Base-by-base conservation (phyloP, 108 stramenopile genomes). In the Nitzschia palea region DNA sequence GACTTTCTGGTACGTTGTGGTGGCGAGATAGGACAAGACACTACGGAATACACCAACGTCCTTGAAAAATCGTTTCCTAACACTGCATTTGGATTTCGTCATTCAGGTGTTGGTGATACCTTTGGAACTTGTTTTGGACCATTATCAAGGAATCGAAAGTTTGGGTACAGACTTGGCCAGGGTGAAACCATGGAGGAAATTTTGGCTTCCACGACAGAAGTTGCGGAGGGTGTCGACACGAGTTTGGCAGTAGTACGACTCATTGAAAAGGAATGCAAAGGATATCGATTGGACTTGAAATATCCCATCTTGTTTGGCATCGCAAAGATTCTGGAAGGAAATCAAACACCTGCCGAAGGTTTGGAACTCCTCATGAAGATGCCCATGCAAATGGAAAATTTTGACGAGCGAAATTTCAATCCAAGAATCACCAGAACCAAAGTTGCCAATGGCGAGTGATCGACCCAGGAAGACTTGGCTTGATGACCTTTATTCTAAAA, bases 61-160 rank as follows among this genome's bases (percentile, higher is more conserved):
- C 14, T 42, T 42, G 8, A 14, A 42, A 42, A 42, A 42, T 42
- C 54, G 28, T 55, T 14, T 29, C 29, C 5, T 23, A 10, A 18
- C 17, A 51, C n/a, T 6, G 17, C n/a, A 6, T 20, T 51, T n/a
- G 50, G 6, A 18, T 51, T 6, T 51, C 15, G 31, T 27, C 27
- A 29, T 26, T 1, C 62, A 90, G 91, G 91, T n/a, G 96, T 97
- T 18, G 97, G 97, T 15, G 97, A 98, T 72, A 97, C 97, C 4
- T 98, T 98, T 67, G 97, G 95, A 15, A 98, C 97, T 15, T 98
- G 97, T 70, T 98, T 98, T 55, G 97, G 97, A 2, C 97, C 97
- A 14, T 77, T 98, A 45, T 94, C 93, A 4, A 81, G 97, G 5
- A 98, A 98, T 76, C 87, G 97, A 20, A 83, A 89, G 54, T 92